Evolutionary conservation across 2,329 filamentous ascomycete species (phyloP).

Genomic region (Fusarium tuaranense): DNA sequence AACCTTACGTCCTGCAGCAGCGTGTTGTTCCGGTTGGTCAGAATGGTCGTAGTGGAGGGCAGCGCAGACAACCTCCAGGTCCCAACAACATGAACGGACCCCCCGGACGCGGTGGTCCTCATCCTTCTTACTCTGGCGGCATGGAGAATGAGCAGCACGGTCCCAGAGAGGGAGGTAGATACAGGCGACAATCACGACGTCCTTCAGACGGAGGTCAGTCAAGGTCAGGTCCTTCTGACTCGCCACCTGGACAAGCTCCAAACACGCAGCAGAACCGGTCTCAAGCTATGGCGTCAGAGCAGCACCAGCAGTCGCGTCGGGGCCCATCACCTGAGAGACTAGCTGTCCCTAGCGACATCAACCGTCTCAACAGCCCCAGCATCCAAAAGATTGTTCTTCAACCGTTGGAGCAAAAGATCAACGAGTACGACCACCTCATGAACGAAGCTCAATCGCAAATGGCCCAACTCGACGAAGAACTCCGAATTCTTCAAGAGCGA

Average conservation of each 20-base stretch:
- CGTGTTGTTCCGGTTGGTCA: slow-evolving; percentile 44
- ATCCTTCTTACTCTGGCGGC: slow-evolving; percentile 34
- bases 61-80: slow-evolving; percentile 35
- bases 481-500: slow-evolving; percentile 55
- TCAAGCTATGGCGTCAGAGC: slow-evolving; percentile 27
- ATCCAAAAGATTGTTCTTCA: slow-evolving; percentile 57
- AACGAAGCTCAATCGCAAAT: slow-evolving; percentile 55
- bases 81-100: slow-evolving; percentile 23
- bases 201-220: slow-evolving; percentile 34
- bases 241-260: slow-evolving; percentile 17
- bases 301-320: slow-evolving; percentile 32
- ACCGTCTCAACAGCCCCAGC: slow-evolving; percentile 58
- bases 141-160: slow-evolving; percentile 38
- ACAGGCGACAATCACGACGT: slow-evolving; percentile 42
- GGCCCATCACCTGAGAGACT: slow-evolving; percentile 31
- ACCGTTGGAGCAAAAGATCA: slow-evolving; percentile 58
- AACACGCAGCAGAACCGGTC: slow-evolving; percentile 37
- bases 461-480: slow-evolving; percentile 57
- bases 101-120: slow-evolving; percentile 23
- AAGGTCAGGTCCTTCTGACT: slow-evolving; percentile 16
- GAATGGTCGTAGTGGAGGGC: slow-evolving; percentile 31
- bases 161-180: slow-evolving; percentile 33
- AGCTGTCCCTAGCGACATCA: slow-evolving; percentile 46
- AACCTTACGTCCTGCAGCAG: slow-evolving; percentile 29
- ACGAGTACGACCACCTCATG: slow-evolving; percentile 58